Evolutionary conservation across 2,329 filamentous ascomycete species (phyloP).

Genomic region (Coniochaeta sp.): DNA sequence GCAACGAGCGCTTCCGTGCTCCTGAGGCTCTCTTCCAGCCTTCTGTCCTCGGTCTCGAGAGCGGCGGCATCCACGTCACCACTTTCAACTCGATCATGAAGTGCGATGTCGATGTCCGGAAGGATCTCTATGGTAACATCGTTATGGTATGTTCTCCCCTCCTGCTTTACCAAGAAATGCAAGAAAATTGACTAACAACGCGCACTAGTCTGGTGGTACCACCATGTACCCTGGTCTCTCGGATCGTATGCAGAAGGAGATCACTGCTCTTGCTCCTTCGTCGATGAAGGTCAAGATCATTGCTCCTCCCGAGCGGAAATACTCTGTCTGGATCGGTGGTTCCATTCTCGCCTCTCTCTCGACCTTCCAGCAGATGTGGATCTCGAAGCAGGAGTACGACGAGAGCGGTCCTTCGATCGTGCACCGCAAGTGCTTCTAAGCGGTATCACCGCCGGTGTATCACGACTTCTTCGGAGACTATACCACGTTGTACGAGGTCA

Average conservation of each 20-base stretch:
- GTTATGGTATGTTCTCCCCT: constrained; percentile 78
- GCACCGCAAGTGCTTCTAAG: constrained; percentile 99
- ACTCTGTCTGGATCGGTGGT: constrained; percentile 99
- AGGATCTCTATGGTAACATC: constrained; percentile 99
- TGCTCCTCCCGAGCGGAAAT: constrained; percentile 99
- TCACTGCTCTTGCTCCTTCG: constrained; percentile 96
- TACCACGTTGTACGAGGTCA: constrained; percentile 35
- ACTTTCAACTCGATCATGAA: constrained; percentile 99
- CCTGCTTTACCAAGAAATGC: constrained; percentile 5
- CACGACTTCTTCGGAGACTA: not conserved
- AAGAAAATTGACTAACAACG: not conserved
- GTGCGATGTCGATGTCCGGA: constrained; percentile 99
- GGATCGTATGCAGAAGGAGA: constrained; percentile 99
- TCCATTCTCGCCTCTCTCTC: constrained; percentile 99
- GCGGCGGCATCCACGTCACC: constrained; percentile 97
- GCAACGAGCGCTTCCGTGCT: constrained; percentile 99
- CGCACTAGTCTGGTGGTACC: constrained; percentile 90
- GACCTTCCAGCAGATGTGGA: constrained; percentile 99
- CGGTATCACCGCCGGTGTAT: constrained; percentile 16
- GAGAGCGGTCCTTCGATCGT: constrained; percentile 99
- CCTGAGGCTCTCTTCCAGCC: constrained; percentile 99
- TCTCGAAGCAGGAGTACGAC: constrained; percentile 99
- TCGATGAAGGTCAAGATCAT: constrained; percentile 99
- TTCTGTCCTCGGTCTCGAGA: constrained; percentile 95
- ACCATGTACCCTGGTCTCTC: constrained; percentile 99